phyloP scores from a whole-genome alignment of 192 early-diverging fungal genomes.

The Powellomyces hirtus region DNA sequence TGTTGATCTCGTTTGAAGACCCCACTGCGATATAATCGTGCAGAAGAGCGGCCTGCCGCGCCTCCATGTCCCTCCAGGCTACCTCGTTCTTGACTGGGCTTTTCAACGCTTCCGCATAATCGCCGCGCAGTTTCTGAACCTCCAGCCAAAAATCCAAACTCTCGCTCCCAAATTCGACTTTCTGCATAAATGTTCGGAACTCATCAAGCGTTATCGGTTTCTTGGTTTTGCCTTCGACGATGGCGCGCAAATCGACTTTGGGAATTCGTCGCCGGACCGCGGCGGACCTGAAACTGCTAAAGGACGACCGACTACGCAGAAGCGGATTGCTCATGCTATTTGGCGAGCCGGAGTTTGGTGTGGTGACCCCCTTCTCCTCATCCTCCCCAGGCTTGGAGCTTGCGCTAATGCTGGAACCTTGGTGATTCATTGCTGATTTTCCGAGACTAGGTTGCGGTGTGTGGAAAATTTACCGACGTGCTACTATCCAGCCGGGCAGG shows the following conservation, averaged over 20 bases:
- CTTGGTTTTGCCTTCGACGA: neutral
- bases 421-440: too few species aligned
- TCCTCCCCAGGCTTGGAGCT: too few species aligned
- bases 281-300: neutral
- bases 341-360: too few species aligned
- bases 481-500: too few species aligned
- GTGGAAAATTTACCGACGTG: too few species aligned
- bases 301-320: too few species aligned
- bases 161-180: neutral
- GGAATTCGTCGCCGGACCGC: neutral
- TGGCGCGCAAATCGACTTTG: neutral
- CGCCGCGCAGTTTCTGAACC: neutral
- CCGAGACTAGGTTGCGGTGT: too few species aligned
- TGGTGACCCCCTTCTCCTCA: too few species aligned
- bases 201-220: neutral
- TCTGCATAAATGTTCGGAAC: neutral
- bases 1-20: neutral
- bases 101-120: neutral
- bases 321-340: too few species aligned
- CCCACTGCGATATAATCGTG: neutral
- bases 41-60: neutral
- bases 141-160: neutral
- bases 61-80: neutral
- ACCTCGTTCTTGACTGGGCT: neutral
- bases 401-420: too few species aligned